Base-by-base conservation (phyloP, 148 eudicot species). In the Rheum nobile region DNA sequence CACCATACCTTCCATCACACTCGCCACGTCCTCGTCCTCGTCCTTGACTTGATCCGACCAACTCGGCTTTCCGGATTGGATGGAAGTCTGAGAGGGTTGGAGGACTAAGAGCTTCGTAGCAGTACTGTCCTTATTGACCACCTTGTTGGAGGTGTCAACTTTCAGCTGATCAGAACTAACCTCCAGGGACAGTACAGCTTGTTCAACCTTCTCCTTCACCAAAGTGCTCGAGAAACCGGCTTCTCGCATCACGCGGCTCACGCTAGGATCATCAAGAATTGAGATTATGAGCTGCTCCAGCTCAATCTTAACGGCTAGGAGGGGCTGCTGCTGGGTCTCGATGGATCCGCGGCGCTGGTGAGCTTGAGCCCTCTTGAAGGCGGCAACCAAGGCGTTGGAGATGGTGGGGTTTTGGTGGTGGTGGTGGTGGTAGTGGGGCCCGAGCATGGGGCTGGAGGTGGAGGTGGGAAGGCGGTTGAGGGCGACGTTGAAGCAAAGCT, bases 401-500 rank as follows among this genome's bases (percentile, higher is more conserved):
- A 90, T 81, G 76, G 91, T 75, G 1, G 97, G 95, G 71, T 84
- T 68, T 24, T 88, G 90, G 69, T 79, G 67, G 37, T 79, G 67
- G 38, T 79, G 77, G 44, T 75, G 75, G 4, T 74, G 82, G 38
- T 28, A 72, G 28, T 31, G 63, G 0, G 83, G 84, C n/a, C 89
- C 88, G 2, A 90, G 68, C 73, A 90, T 78, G 43, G 89, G 87
- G 73, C 74, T 55, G 0, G 91, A 74, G 11, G 92, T 85, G 59
- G 92, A 75, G 0, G 89, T 78, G 0, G 91, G 91, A 17, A 89
- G 88, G 28, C 98, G 91, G 80, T 94, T 91, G 6, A 94, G 83
- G 72, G 98, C 98, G 0, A 94, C 98, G 79, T 91, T 91, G 86
- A 94, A 91, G 82, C 97, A 94, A 28, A 94, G 88, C 84, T 94